Evolutionary conservation across 2,329 filamentous ascomycete genomes (phyloP).

Genomic region (Pseudodiploospora longispora): DNA sequence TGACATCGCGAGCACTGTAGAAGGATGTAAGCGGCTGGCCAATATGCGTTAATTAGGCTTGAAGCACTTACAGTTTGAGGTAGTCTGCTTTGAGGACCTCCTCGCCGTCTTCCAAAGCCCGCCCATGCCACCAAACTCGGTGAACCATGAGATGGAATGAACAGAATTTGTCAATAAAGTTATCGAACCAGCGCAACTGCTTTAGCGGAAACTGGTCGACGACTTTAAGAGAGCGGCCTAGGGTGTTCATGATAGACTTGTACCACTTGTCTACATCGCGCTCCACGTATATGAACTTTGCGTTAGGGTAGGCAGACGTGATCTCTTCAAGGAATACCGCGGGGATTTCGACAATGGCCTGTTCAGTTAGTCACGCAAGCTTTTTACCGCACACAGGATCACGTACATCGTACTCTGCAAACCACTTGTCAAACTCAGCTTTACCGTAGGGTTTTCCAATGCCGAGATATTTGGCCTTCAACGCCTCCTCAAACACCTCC

Average conservation of each 20-base stretch:
- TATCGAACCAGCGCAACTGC: slow-evolving; percentile 17
- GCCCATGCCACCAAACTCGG: slow-evolving; percentile 2
- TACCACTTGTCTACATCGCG: slow-evolving; percentile 26
- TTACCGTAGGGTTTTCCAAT: slow-evolving; percentile 23
- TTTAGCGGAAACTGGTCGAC: slow-evolving; percentile 17
- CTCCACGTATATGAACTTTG: slow-evolving; percentile 28
- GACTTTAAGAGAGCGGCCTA: slow-evolving; percentile 5
- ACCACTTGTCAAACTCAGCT: slow-evolving; percentile 32
- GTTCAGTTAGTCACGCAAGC: too few species aligned
- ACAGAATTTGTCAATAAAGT: slow-evolving; percentile 4
- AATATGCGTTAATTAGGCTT: too few species aligned
- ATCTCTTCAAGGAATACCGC: slow-evolving; percentile 20
- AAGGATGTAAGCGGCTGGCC: not conserved
- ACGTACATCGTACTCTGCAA: slow-evolving; percentile 29
- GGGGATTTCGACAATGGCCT: slow-evolving; percentile 12
- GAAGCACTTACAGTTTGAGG: slow-evolving; percentile 1
- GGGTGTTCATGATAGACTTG: slow-evolving; percentile 17
- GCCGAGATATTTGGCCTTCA: slow-evolving; percentile 20
- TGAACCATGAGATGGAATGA: slow-evolving; percentile 3
- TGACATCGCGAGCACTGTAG: not conserved
- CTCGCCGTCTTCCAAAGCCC: slow-evolving; percentile 1
- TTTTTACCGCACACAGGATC: not conserved
- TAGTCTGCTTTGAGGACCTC: slow-evolving; percentile 1
- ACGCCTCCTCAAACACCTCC: slow-evolving; percentile 21
- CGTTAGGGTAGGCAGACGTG: slow-evolving; percentile 18